These are phyloP conservation scores for Leccinum ochraceum DNA, from an alignment of 768 basidiomycete genomes.

Conservation along the genomic window DNA sequence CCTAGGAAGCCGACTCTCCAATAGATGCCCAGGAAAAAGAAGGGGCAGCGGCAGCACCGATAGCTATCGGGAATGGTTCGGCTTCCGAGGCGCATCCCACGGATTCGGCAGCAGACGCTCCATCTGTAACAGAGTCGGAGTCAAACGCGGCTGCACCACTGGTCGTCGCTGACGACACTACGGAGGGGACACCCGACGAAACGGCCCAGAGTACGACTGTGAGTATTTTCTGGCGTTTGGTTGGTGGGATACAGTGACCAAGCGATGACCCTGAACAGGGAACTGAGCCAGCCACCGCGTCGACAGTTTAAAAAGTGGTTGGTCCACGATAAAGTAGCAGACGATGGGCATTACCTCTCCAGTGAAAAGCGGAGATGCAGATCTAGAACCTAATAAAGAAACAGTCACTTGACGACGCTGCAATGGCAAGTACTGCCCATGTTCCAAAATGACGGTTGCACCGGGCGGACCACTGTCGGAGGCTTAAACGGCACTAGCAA, in stretches of 20 bases:
- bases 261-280: conserved; percentile 1
- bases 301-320: conserved; percentile 9
- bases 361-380: not conserved
- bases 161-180: conserved; percentile 3
- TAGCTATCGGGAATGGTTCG: conserved; percentile 3
- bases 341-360: not conserved
- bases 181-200: conserved; percentile 9
- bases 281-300: conserved; percentile 4
- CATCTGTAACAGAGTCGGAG: conserved; percentile 3
- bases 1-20: conserved; percentile 34
- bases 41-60: conserved; percentile 9
- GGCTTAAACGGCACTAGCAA: not conserved
- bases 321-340: conserved; percentile 3
- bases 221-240: conserved; percentile 9
- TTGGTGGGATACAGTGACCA: conserved; percentile 5
- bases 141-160: not conserved
- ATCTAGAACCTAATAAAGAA: not conserved
- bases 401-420: not conserved
- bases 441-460: not conserved
- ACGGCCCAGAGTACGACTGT: conserved; percentile 14
- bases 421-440: not conserved
- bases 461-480: no score
- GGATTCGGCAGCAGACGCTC: not conserved
- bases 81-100: not conserved
- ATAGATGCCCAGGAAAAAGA: conserved; percentile 33